These are phyloP conservation scores for Parietaria judaica DNA, from an alignment of 306 rosid species.

Conservation along the genomic window DNA sequence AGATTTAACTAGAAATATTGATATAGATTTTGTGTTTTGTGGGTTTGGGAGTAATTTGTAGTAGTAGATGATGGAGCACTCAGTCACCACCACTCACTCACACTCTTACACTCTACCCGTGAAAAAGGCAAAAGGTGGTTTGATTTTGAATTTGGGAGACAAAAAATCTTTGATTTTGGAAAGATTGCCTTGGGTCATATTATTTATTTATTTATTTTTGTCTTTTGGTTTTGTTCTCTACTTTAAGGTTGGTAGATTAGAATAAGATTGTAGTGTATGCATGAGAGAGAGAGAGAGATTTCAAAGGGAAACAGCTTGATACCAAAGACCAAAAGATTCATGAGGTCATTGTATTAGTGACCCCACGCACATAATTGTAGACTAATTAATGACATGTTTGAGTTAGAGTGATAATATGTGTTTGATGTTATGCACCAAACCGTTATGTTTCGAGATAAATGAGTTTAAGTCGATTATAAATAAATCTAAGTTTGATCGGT, in stretches of 20 bases:
- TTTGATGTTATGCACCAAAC: no score
- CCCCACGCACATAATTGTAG: conserved; percentile 72
- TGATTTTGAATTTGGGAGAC: conserved; percentile 67
- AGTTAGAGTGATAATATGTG: no score
- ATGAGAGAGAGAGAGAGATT: conserved; percentile 30
- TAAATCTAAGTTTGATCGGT: no score
- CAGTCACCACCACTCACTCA: conserved; percentile 33
- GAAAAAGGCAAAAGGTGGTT: conserved; percentile 34
- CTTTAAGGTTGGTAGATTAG: conserved; percentile 38
- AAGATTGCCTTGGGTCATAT: conserved; percentile 41
- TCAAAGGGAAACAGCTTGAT: conserved; percentile 65
- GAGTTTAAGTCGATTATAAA: no score
- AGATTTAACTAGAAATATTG: no score
- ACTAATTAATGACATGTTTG: conserved; percentile 40
- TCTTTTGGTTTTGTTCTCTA: conserved; percentile 7
- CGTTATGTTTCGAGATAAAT: no score
- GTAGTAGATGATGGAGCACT: conserved; percentile 32
- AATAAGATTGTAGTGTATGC: conserved; percentile 24
- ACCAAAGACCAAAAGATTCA: conserved; percentile 30
- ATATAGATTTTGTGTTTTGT: neutral
- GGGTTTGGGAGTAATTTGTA: conserved; percentile 34
- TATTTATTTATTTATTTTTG: conserved; percentile 5
- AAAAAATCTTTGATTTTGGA: conserved; percentile 60
- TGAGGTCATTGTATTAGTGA: conserved; percentile 26
- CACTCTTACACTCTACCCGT: conserved; percentile 25